These are phyloP conservation scores for Millerozyma miso DNA, from an alignment of 805 yeast genomes.

Conservation along the genomic window DNA sequence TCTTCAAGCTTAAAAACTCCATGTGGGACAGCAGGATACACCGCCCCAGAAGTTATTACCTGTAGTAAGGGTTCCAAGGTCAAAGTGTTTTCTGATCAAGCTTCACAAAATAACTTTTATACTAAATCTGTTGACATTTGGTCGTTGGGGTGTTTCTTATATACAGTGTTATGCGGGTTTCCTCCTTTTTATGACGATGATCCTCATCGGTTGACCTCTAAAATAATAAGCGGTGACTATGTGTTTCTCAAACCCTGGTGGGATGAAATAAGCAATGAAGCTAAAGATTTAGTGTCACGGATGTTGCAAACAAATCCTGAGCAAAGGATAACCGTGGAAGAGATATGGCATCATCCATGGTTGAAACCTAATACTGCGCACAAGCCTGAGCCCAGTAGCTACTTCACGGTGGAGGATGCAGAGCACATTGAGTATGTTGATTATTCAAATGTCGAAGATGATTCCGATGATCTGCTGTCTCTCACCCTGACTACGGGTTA, in stretches of 20 bases:
- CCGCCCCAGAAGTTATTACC: constrained; percentile 68
- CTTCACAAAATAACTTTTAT: constrained; percentile 45
- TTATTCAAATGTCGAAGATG: background rate
- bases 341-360: constrained; percentile 74
- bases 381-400: constrained; percentile 1
- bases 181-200: constrained; percentile 78
- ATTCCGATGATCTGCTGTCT: background rate
- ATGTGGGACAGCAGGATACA: constrained; percentile 73
- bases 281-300: constrained; percentile 62
- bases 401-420: constrained; percentile 5
- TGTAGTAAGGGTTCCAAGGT: constrained; percentile 17
- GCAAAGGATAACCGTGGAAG: constrained; percentile 62
- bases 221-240: constrained; percentile 68
- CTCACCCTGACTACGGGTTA: background rate
- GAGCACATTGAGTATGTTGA: constrained; percentile 11
- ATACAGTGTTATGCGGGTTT: constrained; percentile 66
- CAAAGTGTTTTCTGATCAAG: constrained; percentile 11
- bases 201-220: constrained; percentile 54
- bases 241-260: constrained; percentile 83
- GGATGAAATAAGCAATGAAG: constrained; percentile 74
- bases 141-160: constrained; percentile 69
- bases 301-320: constrained; percentile 68
- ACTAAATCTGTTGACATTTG: constrained; percentile 69
- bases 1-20: constrained; percentile 52
- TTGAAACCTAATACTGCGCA: constrained; percentile 11